Conservation (phyloP, 345 rosid species). For the Boechera retrofracta region DNA sequence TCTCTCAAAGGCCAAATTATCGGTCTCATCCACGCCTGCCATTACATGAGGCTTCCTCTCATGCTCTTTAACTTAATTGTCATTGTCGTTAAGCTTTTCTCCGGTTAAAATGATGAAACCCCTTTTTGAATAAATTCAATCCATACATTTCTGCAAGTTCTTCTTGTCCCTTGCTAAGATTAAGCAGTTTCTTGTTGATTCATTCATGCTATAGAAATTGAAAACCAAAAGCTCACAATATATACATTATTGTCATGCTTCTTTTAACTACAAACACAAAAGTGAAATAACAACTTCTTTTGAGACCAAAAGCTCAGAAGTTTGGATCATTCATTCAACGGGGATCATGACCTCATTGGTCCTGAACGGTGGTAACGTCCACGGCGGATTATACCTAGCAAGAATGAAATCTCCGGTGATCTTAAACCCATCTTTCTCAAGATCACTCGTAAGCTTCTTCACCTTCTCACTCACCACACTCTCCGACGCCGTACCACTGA, state of each 20-base stretch:
- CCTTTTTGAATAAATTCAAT: neutral
- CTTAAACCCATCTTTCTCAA: slow-evolving; percentile 77
- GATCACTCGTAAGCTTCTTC: slow-evolving; percentile 63
- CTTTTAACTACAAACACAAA: slow-evolving; percentile 21
- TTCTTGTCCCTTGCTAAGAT: neutral
- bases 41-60: slow-evolving; percentile 49
- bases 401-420: slow-evolving; percentile 64
- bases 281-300: slow-evolving; percentile 5
- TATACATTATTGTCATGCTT: slow-evolving; percentile 26
- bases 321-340: slow-evolving; percentile 55
- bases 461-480: slow-evolving; percentile 68
- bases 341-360: slow-evolving; percentile 85
- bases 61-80: slow-evolving; percentile 46
- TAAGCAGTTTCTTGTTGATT: slow-evolving; percentile 11
- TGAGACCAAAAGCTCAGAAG: slow-evolving; percentile 11
- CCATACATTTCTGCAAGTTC: neutral
- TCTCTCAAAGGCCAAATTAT: slow-evolving; percentile 50
- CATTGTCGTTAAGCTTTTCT: slow-evolving; percentile 42
- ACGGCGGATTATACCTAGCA: slow-evolving; percentile 92
- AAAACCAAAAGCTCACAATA: neutral
- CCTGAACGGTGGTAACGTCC: slow-evolving; percentile 78
- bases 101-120: slow-evolving; percentile 34
- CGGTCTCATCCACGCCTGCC: slow-evolving; percentile 49
- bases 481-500: slow-evolving; percentile 68
- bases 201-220: slow-evolving; percentile 3